These are phyloP conservation scores for Fragosphaeria purpurea DNA, from an alignment of 2,329 filamentous ascomycete species.

Conservation along the genomic window DNA sequence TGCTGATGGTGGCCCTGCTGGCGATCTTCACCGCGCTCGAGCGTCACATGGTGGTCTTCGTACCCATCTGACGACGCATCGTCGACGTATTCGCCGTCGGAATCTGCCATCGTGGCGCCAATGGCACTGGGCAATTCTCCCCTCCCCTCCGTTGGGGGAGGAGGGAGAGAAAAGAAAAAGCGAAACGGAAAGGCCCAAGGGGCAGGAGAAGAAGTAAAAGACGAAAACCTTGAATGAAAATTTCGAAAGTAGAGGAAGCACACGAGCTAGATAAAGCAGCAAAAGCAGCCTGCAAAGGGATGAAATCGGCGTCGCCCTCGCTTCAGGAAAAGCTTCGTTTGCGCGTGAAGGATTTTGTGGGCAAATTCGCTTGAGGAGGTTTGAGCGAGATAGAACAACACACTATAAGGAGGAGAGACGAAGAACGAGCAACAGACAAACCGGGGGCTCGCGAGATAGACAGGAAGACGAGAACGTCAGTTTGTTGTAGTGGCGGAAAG, in stretches of 20 bases:
- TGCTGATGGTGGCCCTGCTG: not conserved
- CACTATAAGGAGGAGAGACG: no score
- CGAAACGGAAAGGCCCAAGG: not conserved
- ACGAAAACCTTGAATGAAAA: no score
- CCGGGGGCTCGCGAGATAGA: no score
- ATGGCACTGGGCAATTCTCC: not conserved
- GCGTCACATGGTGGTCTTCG: slow-evolving; percentile 36
- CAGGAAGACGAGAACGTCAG: not conserved
- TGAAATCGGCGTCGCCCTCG: no score
- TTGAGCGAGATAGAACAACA: no score
- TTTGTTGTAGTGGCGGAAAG: not conserved
- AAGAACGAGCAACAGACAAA: no score
- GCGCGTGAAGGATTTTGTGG: no score
- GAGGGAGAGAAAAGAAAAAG: not conserved
- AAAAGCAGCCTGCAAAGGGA: no score
- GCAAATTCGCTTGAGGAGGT: no score
- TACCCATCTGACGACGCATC: slow-evolving; percentile 58
- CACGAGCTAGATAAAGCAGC: no score
- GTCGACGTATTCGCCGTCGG: slow-evolving; percentile 60
- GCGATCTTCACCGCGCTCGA: slow-evolving; percentile 12
- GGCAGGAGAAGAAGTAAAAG: not conserved
- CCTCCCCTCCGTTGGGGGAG: slow-evolving; percentile 3
- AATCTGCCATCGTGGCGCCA: slow-evolving; percentile 51
- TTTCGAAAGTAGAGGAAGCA: no score
- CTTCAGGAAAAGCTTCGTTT: no score